Conservation (phyloP, 805 yeast genomes). For the Hermanozyma aechmeae region DNA sequence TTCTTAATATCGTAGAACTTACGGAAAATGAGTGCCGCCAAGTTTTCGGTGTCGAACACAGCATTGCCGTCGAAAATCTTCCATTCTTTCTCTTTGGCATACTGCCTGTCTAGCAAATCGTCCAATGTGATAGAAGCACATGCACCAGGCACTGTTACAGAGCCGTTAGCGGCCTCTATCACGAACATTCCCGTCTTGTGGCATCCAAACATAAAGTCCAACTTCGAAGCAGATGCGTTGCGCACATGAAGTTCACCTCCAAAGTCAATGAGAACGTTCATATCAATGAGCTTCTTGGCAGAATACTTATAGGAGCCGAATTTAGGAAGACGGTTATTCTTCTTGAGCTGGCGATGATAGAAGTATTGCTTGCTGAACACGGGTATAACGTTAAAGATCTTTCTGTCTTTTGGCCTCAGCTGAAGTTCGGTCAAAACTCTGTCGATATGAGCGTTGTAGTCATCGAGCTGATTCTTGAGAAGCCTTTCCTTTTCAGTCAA, state of each 20-base stretch:
- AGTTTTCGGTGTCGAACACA: slow-evolving; percentile 55
- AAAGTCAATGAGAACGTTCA: slow-evolving; percentile 53
- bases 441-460: slow-evolving; percentile 41
- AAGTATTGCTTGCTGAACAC: slow-evolving; percentile 68
- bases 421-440: slow-evolving; percentile 33
- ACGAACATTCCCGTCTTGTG: slow-evolving; percentile 64
- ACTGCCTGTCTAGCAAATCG: slow-evolving; percentile 63
- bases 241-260: slow-evolving; percentile 37
- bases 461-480: slow-evolving; percentile 34
- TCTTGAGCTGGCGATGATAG: slow-evolving; percentile 62
- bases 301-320: slow-evolving; percentile 75
- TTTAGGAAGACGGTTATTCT: slow-evolving; percentile 56
- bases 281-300: slow-evolving; percentile 66
- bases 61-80: slow-evolving; percentile 60
- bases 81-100: slow-evolving; percentile 49
- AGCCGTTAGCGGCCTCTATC: slow-evolving; percentile 67
- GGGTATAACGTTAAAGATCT: slow-evolving; percentile 38
- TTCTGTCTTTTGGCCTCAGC: slow-evolving; percentile 36
- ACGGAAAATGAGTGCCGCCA: slow-evolving; percentile 61
- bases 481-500: slow-evolving; percentile 36
- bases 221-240: slow-evolving; percentile 47
- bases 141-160: slow-evolving; percentile 59
- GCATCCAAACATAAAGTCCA: slow-evolving; percentile 68
- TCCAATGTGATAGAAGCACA: slow-evolving; percentile 53
- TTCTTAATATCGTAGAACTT: slow-evolving; percentile 57